Evolutionary conservation across 2,329 filamentous ascomycete genomes (phyloP).

Genomic region (Colletotrichum limetticola): DNA sequence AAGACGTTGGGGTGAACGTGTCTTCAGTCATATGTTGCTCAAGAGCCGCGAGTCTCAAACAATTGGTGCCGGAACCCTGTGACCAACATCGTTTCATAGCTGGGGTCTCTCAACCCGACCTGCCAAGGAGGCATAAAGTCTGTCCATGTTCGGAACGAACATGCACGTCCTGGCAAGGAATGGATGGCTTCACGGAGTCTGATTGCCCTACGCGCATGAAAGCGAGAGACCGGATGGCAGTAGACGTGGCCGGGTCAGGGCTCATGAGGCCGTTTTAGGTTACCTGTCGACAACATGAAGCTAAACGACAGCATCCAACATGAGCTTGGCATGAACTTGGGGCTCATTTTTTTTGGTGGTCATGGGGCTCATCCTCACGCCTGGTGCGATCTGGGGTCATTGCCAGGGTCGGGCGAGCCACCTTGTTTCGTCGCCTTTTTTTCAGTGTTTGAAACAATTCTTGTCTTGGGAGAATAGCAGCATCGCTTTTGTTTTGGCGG

Average conservation of each 20-base stretch:
- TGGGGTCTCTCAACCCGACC: slow-evolving; percentile 17
- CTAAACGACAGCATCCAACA: slow-evolving; percentile 5
- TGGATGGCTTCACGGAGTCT: slow-evolving; percentile 23
- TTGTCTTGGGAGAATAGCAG: slow-evolving; percentile 28
- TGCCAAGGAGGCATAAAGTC: slow-evolving; percentile 25
- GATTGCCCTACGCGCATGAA: slow-evolving; percentile 22
- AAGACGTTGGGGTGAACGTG: slow-evolving; percentile 5
- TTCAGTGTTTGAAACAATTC: slow-evolving; percentile 28
- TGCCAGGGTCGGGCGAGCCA: slow-evolving; percentile 12
- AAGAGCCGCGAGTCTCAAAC: slow-evolving; percentile 46
- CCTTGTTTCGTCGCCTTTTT: slow-evolving; percentile 29
- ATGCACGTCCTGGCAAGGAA: slow-evolving; percentile 22
- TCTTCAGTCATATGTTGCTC: background rate
- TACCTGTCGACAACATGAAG: slow-evolving; percentile 10
- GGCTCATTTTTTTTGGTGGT: background rate
- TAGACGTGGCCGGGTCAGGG: slow-evolving; percentile 25
- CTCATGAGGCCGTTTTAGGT: slow-evolving; percentile 31
- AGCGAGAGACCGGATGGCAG: slow-evolving; percentile 32
- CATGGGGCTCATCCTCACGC: slow-evolving; percentile 2
- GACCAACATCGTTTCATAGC: slow-evolving; percentile 45
- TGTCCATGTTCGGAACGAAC: slow-evolving; percentile 32
- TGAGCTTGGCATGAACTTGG: slow-evolving; percentile 14
- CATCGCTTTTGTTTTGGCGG: slow-evolving; percentile 5
- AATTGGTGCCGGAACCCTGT: slow-evolving; percentile 43
- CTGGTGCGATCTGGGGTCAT: slow-evolving; percentile 10